phyloP scores from a whole-genome alignment of 352 stramenopile species.

The Pythium angustatum region DNA sequence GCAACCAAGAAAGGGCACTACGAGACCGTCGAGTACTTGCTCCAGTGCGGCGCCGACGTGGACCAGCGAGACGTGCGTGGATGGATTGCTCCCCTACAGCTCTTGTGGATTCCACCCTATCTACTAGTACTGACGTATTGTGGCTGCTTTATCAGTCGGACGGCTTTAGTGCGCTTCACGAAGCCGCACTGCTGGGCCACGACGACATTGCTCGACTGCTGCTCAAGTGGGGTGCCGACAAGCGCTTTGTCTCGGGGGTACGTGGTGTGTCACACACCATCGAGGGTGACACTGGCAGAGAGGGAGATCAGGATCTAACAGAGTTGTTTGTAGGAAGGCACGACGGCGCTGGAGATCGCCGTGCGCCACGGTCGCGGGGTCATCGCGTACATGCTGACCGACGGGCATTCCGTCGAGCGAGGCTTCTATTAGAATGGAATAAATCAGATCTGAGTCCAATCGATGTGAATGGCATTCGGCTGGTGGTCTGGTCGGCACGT shows the following conservation, averaged over 20 bases:
- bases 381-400: conserved; percentile 58
- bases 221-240: conserved; percentile 53
- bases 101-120: too few relatives aligned
- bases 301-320: background rate
- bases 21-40: conserved; percentile 55
- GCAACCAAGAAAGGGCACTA: conserved; percentile 55
- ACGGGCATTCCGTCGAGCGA: conserved; percentile 48
- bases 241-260: conserved; percentile 56
- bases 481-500: too few relatives aligned
- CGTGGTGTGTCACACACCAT: too few relatives aligned
- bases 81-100: background rate
- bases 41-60: conserved; percentile 50
- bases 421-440: conserved; percentile 57
- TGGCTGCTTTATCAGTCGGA: conserved; percentile 40
- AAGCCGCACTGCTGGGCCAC: conserved; percentile 61
- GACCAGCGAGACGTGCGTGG: conserved; percentile 59
- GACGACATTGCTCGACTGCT: conserved; percentile 64
- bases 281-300: too few relatives aligned
- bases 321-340: conserved; percentile 47
- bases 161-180: conserved; percentile 67
- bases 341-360: conserved; percentile 61
- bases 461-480: conserved; percentile 7
- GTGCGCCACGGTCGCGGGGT: conserved; percentile 66
- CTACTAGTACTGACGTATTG: background rate
- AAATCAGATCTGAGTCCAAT: conserved; percentile 18